Evolutionary conservation across 208 protist genomes (phyloP).

Genomic region (Blechomonas ayalai): DNA sequence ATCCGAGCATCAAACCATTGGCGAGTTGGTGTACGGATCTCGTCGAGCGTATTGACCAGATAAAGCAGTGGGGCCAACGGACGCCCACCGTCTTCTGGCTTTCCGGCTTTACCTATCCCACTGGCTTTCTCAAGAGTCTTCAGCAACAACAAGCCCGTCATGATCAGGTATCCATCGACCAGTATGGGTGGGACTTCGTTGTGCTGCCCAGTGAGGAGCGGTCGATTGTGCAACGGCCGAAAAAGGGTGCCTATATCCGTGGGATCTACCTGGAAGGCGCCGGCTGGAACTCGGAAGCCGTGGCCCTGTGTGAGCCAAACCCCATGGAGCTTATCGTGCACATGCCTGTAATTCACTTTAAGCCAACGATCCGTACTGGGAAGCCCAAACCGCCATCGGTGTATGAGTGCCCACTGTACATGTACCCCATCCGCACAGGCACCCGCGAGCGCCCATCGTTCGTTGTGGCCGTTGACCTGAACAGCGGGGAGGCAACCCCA

Average conservation of each 20-base stretch:
- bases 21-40: constrained; percentile 96
- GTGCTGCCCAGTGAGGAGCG: constrained; percentile 89
- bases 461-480: constrained; percentile 94
- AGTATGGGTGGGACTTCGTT: constrained; percentile 97
- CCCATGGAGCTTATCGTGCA: constrained; percentile 94
- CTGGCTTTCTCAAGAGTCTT: constrained; percentile 97
- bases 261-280: constrained; percentile 97
- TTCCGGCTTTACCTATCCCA: constrained; percentile 98
- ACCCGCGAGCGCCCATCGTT: constrained; percentile 94
- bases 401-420: constrained; percentile 97
- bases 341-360: constrained; percentile 99
- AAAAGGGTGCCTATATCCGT: constrained; percentile 95
- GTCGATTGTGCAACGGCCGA: constrained; percentile 84
- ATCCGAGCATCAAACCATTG: constrained; percentile 96
- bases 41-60: constrained; percentile 88
- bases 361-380: constrained; percentile 88
- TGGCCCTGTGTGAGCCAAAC: constrained; percentile 91
- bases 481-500: constrained; percentile 83
- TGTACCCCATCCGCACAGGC: constrained; percentile 96
- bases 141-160: constrained; percentile 92
- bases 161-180: constrained; percentile 94
- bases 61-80: constrained; percentile 90
- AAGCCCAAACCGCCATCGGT: constrained; percentile 75
- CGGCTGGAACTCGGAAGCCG: constrained; percentile 89
- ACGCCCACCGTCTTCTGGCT: constrained; percentile 97